Evolutionary conservation across 2,329 filamentous ascomycete genomes (phyloP).

Genomic region (Aschersonia sp.): DNA sequence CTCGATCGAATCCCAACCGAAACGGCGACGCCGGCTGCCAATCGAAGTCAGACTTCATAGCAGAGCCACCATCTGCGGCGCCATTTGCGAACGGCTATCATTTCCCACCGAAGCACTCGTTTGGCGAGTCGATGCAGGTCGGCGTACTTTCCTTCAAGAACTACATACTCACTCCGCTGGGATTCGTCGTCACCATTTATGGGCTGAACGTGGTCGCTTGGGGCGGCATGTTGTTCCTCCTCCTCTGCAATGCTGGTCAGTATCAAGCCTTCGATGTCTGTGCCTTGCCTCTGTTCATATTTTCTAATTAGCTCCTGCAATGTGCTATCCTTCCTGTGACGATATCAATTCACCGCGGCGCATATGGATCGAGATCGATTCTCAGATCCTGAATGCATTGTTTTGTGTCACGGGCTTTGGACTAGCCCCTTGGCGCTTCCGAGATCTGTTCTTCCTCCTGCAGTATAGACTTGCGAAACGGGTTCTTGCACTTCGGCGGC

Average conservation of each 20-base stretch:
- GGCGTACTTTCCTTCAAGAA: conserved; percentile 50
- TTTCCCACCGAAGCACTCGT: conserved; percentile 46
- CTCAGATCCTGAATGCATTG: conserved; percentile 63
- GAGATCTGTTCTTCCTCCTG: conserved; percentile 62
- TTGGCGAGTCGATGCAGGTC: conserved; percentile 42
- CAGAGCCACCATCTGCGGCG: conserved; percentile 17
- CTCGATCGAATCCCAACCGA: not conserved
- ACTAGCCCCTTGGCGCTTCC: conserved; percentile 69
- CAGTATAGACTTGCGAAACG: conserved; percentile 43
- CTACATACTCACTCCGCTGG: conserved; percentile 60
- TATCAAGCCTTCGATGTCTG: not conserved
- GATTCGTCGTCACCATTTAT: conserved; percentile 67
- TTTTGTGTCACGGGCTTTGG: conserved; percentile 84
- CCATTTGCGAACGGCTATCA: conserved; percentile 50
- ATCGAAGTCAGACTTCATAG: conserved; percentile 6
- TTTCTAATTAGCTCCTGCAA: conserved; percentile 36
- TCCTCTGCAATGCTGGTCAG: conserved; percentile 54
- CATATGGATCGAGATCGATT: conserved; percentile 75
- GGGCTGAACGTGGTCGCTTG: conserved; percentile 73
- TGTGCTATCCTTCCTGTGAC: conserved; percentile 58
- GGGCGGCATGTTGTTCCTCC: conserved; percentile 81
- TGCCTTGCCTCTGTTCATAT: not conserved
- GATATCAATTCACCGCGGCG: conserved; percentile 62
- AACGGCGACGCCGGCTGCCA: conserved; percentile 7
- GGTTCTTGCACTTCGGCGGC: conserved; percentile 42